Evolutionary conservation across 208 protist species (phyloP), one percentile per base, ranked within the genome.

Genomic region (Leishmania tarentolae): DNA sequence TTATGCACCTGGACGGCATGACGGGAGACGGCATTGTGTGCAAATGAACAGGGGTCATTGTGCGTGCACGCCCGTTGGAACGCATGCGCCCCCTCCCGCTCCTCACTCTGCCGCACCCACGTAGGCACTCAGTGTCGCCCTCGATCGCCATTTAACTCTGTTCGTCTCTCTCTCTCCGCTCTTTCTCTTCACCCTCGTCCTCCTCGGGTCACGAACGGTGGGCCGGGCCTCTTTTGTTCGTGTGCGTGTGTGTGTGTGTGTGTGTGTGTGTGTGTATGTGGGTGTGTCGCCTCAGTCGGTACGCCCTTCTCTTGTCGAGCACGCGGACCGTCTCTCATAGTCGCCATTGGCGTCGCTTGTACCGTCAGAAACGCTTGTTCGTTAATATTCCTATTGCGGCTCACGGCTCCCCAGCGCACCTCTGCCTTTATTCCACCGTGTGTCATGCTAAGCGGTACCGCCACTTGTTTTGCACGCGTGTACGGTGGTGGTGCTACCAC

Each of bases 401-500:
- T 40, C 9, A 15, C 11, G 6, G 15, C 61, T 40, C 61, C 61
- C 61, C 17, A 2, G 6, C 63, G 35, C 63, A 37, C 59, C 59
- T n/a, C 31, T 1, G 46, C 53, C 42, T 9, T 44, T 13, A 35
- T 46, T 19, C 40, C 65, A 70, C 15, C 21, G 68, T n/a, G 68
- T 11, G 21, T 0, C 7, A 83, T 84, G 73, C 56, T 86, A 0
- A 59, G 78, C 50, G 63, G 66, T 65, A 77, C 59, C 40, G 13
- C 40, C 28, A 46, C 77, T 21, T 61, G 69, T 21, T 76, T 93
- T 40, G 94, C 94, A 0, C 89, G 87, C 35, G 94, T 95, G 21
- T 97, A 96, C 79, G 94, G 94, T 75, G 87, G 77, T 17, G 87
- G 73, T 4, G 81, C 82, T 31, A 86, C 82, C 11, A 87, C 84